Evolutionary conservation across 2,329 filamentous ascomycete species (phyloP).

Genomic region (Grosmannia serpens): DNA sequence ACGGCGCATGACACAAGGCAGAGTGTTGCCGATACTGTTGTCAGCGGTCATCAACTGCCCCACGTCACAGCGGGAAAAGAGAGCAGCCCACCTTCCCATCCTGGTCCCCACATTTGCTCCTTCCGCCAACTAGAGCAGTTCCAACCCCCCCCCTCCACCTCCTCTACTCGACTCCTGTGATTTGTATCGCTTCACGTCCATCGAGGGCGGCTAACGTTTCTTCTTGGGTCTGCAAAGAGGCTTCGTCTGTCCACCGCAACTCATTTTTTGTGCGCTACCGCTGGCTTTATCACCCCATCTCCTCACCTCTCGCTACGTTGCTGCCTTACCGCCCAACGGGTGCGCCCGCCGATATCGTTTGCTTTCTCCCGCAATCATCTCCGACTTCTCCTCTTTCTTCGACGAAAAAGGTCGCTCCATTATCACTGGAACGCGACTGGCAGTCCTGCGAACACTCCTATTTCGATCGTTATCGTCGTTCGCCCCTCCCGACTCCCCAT

Average conservation of each 20-base stretch:
- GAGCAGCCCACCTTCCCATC: slow-evolving; percentile 2
- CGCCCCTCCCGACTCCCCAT: not conserved
- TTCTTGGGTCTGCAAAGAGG: not conserved
- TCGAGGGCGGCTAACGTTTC: not conserved
- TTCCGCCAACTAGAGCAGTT: not conserved
- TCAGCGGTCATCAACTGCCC: not conserved
- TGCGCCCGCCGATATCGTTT: not conserved
- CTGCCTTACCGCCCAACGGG: slow-evolving; percentile 1
- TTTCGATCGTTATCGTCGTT: not conserved
- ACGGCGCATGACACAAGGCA: not conserved
- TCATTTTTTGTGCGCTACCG: not conserved
- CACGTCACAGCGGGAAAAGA: slow-evolving; percentile 2
- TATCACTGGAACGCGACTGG: not conserved
- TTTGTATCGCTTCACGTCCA: slow-evolving; percentile 1
- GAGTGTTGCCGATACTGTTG: not conserved
- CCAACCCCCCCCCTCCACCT: not conserved
- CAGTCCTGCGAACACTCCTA: not conserved
- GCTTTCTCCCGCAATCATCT: not conserved
- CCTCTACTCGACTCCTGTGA: not conserved
- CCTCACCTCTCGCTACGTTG: not conserved
- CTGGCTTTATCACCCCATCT: not conserved
- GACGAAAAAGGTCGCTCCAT: not conserved
- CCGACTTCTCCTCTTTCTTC: not conserved
- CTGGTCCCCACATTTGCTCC: not conserved
- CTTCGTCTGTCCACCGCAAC: not conserved